These are phyloP conservation scores for Alternaria rosae DNA, from an alignment of 2,329 filamentous ascomycete species.

Conservation along the genomic window DNA sequence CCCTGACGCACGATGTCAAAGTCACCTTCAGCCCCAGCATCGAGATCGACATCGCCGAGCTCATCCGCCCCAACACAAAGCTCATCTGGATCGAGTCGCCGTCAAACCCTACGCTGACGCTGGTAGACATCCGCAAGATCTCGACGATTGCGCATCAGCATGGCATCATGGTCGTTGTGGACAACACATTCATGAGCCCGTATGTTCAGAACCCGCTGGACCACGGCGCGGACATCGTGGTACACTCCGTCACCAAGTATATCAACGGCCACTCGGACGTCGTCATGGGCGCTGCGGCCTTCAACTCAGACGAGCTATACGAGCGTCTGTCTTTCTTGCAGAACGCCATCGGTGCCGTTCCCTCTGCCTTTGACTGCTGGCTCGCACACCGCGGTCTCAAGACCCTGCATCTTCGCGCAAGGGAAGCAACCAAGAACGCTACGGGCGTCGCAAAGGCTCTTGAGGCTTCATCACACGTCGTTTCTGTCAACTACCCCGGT, in stretches of 20 bases:
- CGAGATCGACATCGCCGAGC: conserved; percentile 81
- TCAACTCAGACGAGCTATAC: conserved; percentile 84
- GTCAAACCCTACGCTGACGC: conserved; percentile 89
- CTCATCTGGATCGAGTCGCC: conserved; percentile 97
- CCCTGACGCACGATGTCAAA: conserved; percentile 88
- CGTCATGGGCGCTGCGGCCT: conserved; percentile 95
- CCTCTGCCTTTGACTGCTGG: conserved; percentile 96
- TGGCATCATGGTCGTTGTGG: conserved; percentile 94
- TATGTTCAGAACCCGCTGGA: conserved; percentile 97
- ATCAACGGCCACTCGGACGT: conserved; percentile 98
- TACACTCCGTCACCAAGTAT: conserved; percentile 98
- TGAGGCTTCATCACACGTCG: conserved; percentile 79
- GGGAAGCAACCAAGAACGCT: conserved; percentile 84
- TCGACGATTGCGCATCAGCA: conserved; percentile 82
- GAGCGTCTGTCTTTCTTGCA: conserved; percentile 87
- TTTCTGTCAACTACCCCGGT: conserved; percentile 95
- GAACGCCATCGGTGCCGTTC: conserved; percentile 95
- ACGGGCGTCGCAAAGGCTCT: conserved; percentile 77
- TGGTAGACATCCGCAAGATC: conserved; percentile 92
- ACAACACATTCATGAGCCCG: conserved; percentile 97
- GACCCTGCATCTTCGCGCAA: conserved; percentile 90
- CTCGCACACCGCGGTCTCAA: conserved; percentile 96
- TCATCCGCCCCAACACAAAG: conserved; percentile 89
- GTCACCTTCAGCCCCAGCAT: conserved; percentile 95
- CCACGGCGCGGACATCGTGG: conserved; percentile 94